Conservation (phyloP, 1,284 basidiomycete genomes). For the Porodaedalea pini region DNA sequence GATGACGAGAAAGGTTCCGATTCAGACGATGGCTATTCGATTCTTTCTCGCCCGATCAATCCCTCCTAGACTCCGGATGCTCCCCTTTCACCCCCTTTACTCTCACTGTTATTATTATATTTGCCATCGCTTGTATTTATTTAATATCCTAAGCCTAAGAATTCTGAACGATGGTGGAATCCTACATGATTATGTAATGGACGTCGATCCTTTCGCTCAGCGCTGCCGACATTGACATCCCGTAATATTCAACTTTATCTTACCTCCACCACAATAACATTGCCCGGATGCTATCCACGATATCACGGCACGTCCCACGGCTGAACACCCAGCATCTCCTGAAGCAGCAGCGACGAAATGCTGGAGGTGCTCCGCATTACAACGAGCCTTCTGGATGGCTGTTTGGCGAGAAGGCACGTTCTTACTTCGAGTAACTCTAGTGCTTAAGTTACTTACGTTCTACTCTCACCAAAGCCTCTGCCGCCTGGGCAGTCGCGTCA, state of each 20-base stretch:
- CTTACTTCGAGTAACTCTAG: slow-evolving; percentile 3
- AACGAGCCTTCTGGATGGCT: slow-evolving; percentile 87
- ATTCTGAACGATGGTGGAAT: too few relatives aligned
- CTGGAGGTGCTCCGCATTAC: slow-evolving; percentile 64
- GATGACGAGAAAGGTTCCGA: slow-evolving; percentile 38
- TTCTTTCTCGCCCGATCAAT: slow-evolving; percentile 4
- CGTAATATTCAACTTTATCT: background rate
- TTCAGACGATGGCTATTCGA: slow-evolving; percentile 19
- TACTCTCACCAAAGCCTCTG: slow-evolving; percentile 48
- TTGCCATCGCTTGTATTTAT: too few relatives aligned
- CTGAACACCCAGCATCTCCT: background rate
- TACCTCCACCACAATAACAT: background rate
- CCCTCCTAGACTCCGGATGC: background rate
- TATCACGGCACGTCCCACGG: slow-evolving; percentile 16
- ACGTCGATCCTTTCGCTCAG: too few relatives aligned
- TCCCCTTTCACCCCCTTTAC: too few relatives aligned
- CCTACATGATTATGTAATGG: background rate
- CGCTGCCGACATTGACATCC: background rate
- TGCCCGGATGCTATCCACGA: slow-evolving; percentile 16
- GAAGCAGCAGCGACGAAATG: slow-evolving; percentile 17
- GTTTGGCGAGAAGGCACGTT: slow-evolving; percentile 82
- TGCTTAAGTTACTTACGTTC: slow-evolving; percentile 6
- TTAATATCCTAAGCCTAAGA: too few relatives aligned
- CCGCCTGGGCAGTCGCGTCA: slow-evolving; percentile 80
- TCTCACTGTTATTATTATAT: too few relatives aligned